A percentile compares a stretch with the other conserved stretches of the same genome.
phyloP scores from a whole-genome alignment of 2,329 filamentous ascomycete genomes.

The Emmonsiellopsis sp. region DNA sequence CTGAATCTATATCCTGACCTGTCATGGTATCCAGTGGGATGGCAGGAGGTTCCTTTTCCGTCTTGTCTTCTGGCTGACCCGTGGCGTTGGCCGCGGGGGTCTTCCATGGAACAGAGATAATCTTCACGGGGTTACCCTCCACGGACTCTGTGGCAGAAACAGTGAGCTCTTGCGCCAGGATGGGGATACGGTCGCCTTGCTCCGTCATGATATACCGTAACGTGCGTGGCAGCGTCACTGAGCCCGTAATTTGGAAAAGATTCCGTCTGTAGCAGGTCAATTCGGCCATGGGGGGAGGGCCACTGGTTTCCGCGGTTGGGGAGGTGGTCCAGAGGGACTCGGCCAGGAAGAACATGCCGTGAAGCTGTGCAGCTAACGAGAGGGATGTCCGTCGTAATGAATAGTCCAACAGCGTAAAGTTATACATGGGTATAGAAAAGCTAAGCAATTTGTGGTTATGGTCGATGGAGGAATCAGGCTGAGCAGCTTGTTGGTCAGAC shows the following conservation, averaged over 20 bases:
- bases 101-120: conserved; percentile 98
- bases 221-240: conserved; percentile 68
- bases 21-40: conserved; percentile 62
- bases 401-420: conserved; percentile 53
- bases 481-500: conserved; percentile 31
- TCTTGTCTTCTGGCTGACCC: conserved; percentile 50
- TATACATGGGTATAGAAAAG: conserved; percentile 57
- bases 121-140: conserved; percentile 80
- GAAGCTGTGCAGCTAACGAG: conserved; percentile 52
- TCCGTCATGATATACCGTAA: conserved; percentile 75
- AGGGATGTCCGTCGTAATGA: conserved; percentile 48
- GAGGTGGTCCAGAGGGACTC: conserved; percentile 55
- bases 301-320: conserved; percentile 43
- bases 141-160: conserved; percentile 93
- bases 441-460: conserved; percentile 64
- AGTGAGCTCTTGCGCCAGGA: conserved; percentile 73
- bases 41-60: conserved; percentile 77
- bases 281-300: conserved; percentile 52
- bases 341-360: conserved; percentile 62
- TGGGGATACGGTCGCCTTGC: conserved; percentile 72
- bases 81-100: conserved; percentile 73
- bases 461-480: conserved; percentile 51
- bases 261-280: conserved; percentile 94
- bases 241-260: conserved; percentile 90
- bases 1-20: conserved; percentile 64